Percentiles rank a stretch among this genome's conserved stretches.
phyloP scores from a whole-genome alignment of 495 filamentous ascomycete species.

The Acidomyces sp. region DNA sequence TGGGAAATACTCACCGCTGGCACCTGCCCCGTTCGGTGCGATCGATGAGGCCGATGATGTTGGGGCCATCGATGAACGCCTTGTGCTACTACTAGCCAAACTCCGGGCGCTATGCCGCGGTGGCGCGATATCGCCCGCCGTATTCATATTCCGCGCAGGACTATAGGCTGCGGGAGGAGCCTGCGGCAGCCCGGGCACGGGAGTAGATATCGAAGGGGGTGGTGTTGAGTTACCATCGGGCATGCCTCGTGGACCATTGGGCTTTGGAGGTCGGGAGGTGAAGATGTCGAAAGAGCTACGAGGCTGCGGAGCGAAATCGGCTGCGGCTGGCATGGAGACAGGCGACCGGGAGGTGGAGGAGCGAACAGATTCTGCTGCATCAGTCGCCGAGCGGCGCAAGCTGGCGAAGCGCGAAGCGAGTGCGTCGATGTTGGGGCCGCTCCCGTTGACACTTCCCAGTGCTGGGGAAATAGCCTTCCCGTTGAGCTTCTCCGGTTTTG shows the following conservation, averaged over 20 bases:
- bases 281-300: conserved; percentile 22
- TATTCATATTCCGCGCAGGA: conserved; percentile 47
- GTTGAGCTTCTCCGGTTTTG: conserved; percentile 51
- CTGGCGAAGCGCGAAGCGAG: conserved; percentile 42
- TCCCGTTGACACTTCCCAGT: not conserved
- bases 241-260: conserved; percentile 45
- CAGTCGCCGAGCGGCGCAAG: conserved; percentile 30
- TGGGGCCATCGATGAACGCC: conserved; percentile 5
- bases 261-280: conserved; percentile 20
- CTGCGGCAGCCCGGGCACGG: conserved; percentile 47
- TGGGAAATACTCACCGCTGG: conserved; percentile 27
- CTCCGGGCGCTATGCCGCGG: conserved; percentile 33
- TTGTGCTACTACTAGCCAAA: conserved; percentile 16
- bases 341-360: conserved; percentile 17
- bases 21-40: conserved; percentile 20
- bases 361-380: conserved; percentile 29
- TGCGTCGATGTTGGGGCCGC: conserved; percentile 1
- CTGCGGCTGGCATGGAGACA: conserved; percentile 27
- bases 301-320: conserved; percentile 28
- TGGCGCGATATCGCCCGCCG: conserved; percentile 38
- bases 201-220: conserved; percentile 39
- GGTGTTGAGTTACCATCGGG: conserved; percentile 33
- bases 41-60: conserved; percentile 11
- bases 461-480: conserved; percentile 34
- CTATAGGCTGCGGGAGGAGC: conserved; percentile 78